Evolutionary conservation across 2,329 filamentous ascomycete species (phyloP), one percentile per base, ranked within the genome.

Genomic region (Fusarium staphyleae): DNA sequence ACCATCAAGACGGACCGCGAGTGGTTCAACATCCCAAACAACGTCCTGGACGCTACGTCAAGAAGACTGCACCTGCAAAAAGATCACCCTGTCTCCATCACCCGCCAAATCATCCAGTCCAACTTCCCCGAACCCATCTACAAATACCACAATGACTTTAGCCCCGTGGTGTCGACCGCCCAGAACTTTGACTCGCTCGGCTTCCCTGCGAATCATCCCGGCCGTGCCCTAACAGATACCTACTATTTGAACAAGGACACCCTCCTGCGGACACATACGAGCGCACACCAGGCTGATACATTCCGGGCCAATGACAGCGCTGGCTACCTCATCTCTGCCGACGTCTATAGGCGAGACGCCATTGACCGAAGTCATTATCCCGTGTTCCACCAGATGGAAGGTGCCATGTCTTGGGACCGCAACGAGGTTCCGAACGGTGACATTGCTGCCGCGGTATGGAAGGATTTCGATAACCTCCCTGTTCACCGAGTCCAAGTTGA

Each of bases 371-470:
- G 88, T 65, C 95, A 99, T 75, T 98, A 98, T 75, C 95, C 95
- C 0, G 86, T 96, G 52, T 99, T 99, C 74, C 95, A 99, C 75
- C 95, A 99, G 77, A 98, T 98, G 93, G 95, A 99, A 73, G 93
- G 92, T 11, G 93, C 93, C 8, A 83, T 89, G 65, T 88, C 92
- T 47, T 99, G 95, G 93, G 89, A 95, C 69, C 84, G 91, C 9
- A 79, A 71, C 22, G 81, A 77, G 70, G 83, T 83, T 36, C 80
- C 77, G 48, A 78, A 74, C 54, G 81, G 79, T 14, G 82, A 88
- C 60, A 71, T 92, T 14, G 83, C 83, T 1, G 77, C 84, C 13
- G 82, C 84, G 11, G 86, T 98, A 7, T 84, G 81, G 77, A 81
- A 81, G 29, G 91, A 96, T 68, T 65, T 96, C 22, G 83, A 85